These are phyloP conservation scores for Ophiostoma ulmi DNA, from an alignment of 2,329 filamentous ascomycete species.

Conservation along the genomic window DNA sequence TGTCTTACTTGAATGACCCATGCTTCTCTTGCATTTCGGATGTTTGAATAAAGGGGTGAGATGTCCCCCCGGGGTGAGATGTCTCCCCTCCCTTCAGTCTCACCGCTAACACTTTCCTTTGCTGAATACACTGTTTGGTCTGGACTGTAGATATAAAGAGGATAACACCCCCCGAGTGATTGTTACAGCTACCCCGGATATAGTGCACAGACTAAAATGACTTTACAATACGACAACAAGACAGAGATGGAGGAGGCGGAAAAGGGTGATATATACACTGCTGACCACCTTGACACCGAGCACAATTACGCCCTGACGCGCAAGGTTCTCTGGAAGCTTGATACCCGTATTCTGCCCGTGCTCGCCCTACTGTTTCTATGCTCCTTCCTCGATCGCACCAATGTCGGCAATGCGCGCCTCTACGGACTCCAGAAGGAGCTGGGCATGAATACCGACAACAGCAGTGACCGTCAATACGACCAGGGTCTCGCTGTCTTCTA, in stretches of 20 bases:
- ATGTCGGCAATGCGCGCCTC: constrained; percentile 66
- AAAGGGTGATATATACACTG: constrained; percentile 4
- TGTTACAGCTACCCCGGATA: not conserved
- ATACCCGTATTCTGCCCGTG: constrained; percentile 56
- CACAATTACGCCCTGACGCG: constrained; percentile 34
- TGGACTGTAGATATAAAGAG: not conserved
- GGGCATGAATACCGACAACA: constrained; percentile 47
- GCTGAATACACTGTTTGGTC: too few species aligned
- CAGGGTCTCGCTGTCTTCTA: constrained; percentile 61
- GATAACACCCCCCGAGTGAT: not conserved
- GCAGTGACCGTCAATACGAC: constrained; percentile 54
- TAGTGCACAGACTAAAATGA: not conserved
- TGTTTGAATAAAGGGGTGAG: not conserved
- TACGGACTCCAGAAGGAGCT: constrained; percentile 56
- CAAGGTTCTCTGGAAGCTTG: constrained; percentile 49
- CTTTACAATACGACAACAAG: constrained; percentile 9
- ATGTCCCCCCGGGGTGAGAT: not conserved
- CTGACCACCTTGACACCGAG: constrained; percentile 6
- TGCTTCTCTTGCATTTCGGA: not conserved
- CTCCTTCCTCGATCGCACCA: constrained; percentile 63
- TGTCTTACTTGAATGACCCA: not conserved
- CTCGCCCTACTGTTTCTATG: constrained; percentile 62
- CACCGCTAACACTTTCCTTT: not conserved
- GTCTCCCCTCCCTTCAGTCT: not conserved
- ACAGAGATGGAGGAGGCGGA: constrained; percentile 43